Evolutionary conservation across 176 grass and related monocot genomes (phyloP).

Genomic region (Musa beccarii): DNA sequence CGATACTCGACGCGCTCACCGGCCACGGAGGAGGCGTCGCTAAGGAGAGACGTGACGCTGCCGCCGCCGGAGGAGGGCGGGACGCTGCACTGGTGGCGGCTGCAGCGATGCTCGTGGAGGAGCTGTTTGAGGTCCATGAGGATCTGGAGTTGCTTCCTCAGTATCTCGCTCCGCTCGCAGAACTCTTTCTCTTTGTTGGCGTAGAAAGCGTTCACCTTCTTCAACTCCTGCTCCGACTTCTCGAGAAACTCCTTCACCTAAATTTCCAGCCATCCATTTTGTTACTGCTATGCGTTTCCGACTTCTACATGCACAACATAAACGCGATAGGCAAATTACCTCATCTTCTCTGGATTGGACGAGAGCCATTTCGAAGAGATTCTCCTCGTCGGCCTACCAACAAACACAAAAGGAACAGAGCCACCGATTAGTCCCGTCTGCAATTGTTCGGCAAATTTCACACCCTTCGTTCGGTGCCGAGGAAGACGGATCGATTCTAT

Average conservation of each 20-base stretch:
- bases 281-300: neutral
- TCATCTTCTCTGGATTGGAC: conserved; percentile 26
- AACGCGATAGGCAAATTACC: neutral
- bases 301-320: neutral
- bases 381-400: conserved; percentile 29
- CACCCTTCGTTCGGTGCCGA: too few species aligned
- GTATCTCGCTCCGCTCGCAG: conserved; percentile 6
- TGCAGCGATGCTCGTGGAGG: neutral
- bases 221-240: conserved; percentile 24
- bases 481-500: too few species aligned
- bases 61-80: neutral
- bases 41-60: neutral
- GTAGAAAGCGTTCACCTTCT: conserved; percentile 20
- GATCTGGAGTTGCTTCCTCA: conserved; percentile 19
- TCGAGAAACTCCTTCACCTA: conserved; percentile 32
- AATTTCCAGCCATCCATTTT: neutral
- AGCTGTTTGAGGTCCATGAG: conserved; percentile 7
- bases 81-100: neutral
- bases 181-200: conserved; percentile 1
- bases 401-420: neutral
- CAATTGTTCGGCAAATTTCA: too few species aligned
- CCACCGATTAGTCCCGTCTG: too few species aligned
- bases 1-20: neutral
- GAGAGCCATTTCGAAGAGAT: conserved; percentile 26
- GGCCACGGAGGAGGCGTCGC: conserved; percentile 4